phyloP scores from a whole-genome alignment of 129 eudicot species.

The Flaveria linearis region DNA sequence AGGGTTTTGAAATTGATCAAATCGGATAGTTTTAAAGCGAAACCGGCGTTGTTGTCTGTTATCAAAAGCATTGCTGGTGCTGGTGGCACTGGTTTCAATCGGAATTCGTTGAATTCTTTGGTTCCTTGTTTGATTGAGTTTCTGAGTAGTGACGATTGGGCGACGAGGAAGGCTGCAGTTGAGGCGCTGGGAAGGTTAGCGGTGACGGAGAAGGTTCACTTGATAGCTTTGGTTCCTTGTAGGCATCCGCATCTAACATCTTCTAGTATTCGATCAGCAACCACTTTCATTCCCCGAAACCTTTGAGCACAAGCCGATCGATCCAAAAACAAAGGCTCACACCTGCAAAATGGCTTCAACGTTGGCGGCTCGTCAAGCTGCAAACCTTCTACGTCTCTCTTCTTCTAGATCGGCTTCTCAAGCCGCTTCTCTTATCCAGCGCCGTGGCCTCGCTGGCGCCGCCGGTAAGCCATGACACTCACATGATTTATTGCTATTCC shows the following conservation, averaged over 20 bases:
- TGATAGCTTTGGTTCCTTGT: conserved; percentile 48
- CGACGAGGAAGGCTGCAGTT: conserved; percentile 80
- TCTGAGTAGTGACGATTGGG: conserved; percentile 77
- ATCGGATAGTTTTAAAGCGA: conserved; percentile 63
- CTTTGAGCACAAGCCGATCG: conserved; percentile 1
- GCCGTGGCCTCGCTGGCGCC: too few species aligned
- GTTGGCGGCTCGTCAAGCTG: conserved; percentile 69
- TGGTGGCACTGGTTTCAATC: conserved; percentile 48
- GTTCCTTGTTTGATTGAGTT: conserved; percentile 54
- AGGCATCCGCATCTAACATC: conserved; percentile 16
- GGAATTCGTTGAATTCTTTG: conserved; percentile 42
- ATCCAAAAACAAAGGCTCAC: neutral
- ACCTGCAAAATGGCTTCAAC: conserved; percentile 58
- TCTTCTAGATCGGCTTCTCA: too few species aligned
- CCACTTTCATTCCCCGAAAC: conserved; percentile 13
- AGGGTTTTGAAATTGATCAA: conserved; percentile 56
- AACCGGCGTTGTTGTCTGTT: conserved; percentile 59
- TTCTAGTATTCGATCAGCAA: neutral
- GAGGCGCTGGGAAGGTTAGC: conserved; percentile 67
- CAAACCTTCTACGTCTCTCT: too few species aligned
- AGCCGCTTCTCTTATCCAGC: too few species aligned
- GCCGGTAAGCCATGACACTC: too few species aligned
- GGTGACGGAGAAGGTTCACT: conserved; percentile 34
- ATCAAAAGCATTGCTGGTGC: conserved; percentile 63
- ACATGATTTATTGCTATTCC: too few species aligned